Percentiles rank a stretch among this genome's conserved stretches.
Evolutionary conservation across 768 basidiomycete species (phyloP).

Genomic region (Filobasidium floriforme): DNA sequence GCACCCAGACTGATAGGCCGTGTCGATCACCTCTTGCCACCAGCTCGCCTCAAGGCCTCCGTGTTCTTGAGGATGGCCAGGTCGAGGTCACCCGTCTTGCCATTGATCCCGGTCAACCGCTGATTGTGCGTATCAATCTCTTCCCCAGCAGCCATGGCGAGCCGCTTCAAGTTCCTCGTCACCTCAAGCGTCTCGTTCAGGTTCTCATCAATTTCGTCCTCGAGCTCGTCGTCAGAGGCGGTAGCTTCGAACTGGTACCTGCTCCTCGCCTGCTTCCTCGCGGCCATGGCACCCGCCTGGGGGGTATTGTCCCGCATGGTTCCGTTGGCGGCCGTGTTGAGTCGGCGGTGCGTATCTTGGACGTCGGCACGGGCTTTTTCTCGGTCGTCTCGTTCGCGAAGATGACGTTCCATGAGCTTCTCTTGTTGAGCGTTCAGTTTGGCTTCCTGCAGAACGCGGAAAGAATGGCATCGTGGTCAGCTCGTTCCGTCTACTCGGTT

Average conservation of each 20-base stretch:
- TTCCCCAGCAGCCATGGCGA: constrained; percentile 73
- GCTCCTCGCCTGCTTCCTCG: constrained; percentile 63
- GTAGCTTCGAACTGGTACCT: constrained; percentile 87
- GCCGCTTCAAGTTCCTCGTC: constrained; percentile 66
- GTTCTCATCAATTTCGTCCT: constrained; percentile 89
- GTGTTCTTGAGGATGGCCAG: constrained; percentile 70
- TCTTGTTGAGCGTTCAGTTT: constrained; percentile 82
- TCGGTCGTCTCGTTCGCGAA: constrained; percentile 73
- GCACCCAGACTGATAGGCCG: background rate
- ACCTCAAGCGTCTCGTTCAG: constrained; percentile 74
- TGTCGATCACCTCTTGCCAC: constrained; percentile 19
- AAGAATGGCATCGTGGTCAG: background rate
- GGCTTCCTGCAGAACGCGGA: constrained; percentile 48
- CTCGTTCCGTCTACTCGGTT: too few relatives aligned
- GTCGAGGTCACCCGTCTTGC: constrained; percentile 71
- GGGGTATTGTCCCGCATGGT: constrained; percentile 47
- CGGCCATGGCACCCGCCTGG: constrained; percentile 51
- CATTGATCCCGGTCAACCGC: constrained; percentile 65
- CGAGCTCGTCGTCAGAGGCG: constrained; percentile 84
- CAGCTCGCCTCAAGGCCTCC: constrained; percentile 55
- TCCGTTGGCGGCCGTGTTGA: constrained; percentile 57
- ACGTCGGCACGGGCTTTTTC: constrained; percentile 80
- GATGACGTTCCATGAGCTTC: constrained; percentile 74
- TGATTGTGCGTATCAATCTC: constrained; percentile 82
- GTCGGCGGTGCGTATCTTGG: constrained; percentile 74